Percentiles rank a stretch among this genome's conserved stretches.
Conservation (phyloP, 208 protist genomes). For the Leishmania mexicana region DNA sequence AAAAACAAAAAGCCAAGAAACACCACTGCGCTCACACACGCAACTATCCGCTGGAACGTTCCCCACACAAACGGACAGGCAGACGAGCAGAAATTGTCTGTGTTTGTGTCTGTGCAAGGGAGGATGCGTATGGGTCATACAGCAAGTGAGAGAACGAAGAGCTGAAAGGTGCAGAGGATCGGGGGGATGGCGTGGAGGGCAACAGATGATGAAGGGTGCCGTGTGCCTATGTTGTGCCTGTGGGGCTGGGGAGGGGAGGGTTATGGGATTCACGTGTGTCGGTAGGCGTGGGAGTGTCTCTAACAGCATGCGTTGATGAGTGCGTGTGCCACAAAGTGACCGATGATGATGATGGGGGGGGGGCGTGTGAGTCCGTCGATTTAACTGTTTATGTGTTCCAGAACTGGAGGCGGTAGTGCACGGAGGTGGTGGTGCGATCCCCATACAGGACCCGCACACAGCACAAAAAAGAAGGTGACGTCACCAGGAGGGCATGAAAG, state of each 20-base stretch:
- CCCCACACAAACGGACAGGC: background rate
- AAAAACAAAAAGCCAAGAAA: background rate
- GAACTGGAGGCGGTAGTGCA: background rate
- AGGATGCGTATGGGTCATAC: background rate
- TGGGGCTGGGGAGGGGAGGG: background rate
- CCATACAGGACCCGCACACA: background rate
- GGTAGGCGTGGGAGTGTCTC: background rate
- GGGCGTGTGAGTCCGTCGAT: background rate
- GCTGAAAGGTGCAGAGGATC: background rate
- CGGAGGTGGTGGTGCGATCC: background rate
- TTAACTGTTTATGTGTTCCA: background rate
- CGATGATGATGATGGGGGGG: background rate
- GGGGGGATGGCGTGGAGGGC: background rate
- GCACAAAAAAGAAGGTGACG: constrained; percentile 1
- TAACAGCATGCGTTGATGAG: background rate
- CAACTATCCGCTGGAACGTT: background rate
- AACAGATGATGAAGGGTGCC: background rate
- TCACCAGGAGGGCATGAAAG: background rate
- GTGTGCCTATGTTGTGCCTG: background rate
- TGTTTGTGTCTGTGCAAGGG: background rate
- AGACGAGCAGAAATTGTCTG: background rate
- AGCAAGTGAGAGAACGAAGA: background rate
- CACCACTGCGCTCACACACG: background rate
- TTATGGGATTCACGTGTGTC: background rate
- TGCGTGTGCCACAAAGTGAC: background rate